Evolutionary conservation across 148 eudicot genomes (phyloP).

Genomic region (Camellia granthamiana): DNA sequence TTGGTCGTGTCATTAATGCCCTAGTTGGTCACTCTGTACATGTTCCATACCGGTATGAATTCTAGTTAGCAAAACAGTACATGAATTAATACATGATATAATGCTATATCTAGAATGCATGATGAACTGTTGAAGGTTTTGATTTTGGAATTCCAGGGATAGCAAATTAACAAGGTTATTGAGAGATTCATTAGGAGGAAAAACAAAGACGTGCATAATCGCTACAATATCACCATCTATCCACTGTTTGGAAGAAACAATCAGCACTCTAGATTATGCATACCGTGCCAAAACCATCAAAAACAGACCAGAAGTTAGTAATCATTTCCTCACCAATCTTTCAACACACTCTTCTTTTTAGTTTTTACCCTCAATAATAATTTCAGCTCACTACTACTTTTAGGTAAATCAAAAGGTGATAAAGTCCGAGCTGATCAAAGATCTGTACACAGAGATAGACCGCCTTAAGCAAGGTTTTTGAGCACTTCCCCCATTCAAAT

Average conservation of each 20-base stretch:
- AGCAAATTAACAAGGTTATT: constrained; percentile 49
- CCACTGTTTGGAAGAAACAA: constrained; percentile 46
- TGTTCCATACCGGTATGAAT: constrained; percentile 41
- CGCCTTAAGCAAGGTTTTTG: constrained; percentile 37
- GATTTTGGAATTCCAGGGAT: constrained; percentile 25
- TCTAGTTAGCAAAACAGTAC: neutral
- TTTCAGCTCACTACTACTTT: constrained; percentile 1
- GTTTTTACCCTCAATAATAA: neutral
- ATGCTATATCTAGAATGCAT: neutral
- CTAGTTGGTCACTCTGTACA: constrained; percentile 41
- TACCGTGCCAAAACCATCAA: constrained; percentile 45
- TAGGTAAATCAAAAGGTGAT: constrained; percentile 45
- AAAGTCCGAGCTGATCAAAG: constrained; percentile 33
- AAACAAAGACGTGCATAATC: constrained; percentile 55
- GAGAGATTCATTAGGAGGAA: constrained; percentile 54
- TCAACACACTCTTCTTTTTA: neutral
- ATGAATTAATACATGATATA: neutral
- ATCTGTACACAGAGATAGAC: constrained; percentile 36
- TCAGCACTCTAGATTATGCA: constrained; percentile 51
- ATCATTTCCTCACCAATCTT: neutral
- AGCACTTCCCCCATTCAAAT: neutral
- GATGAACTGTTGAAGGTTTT: neutral
- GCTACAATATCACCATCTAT: constrained; percentile 50
- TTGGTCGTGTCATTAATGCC: constrained; percentile 54
- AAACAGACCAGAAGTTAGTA: constrained; percentile 46